These are phyloP conservation scores for Arctium minus DNA, from an alignment of 129 eudicot species.

Conservation along the genomic window DNA sequence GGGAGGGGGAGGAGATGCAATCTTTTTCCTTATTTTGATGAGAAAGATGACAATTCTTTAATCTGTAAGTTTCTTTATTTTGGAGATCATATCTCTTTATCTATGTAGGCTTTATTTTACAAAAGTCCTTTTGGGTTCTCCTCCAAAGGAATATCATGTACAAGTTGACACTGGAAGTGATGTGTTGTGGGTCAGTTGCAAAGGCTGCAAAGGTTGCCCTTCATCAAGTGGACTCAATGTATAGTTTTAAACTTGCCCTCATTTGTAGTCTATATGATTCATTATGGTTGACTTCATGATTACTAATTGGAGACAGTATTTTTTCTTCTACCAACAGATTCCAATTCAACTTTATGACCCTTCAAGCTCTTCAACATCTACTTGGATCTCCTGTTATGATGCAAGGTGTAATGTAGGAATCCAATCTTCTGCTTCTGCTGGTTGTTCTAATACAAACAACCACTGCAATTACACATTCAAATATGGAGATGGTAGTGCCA, in stretches of 20 bases:
- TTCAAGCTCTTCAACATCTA: conserved; percentile 57
- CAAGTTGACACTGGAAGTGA: conserved; percentile 97
- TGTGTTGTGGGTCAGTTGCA: conserved; percentile 87
- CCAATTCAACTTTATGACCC: conserved; percentile 62
- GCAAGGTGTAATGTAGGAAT: conserved; percentile 62
- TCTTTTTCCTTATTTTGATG: not conserved
- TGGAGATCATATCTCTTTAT: not conserved
- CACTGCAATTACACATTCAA: conserved; percentile 72
- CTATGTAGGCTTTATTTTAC: conserved; percentile 76
- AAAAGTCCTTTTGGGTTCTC: conserved; percentile 79
- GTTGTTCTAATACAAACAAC: conserved; percentile 36
- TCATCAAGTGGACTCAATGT: conserved; percentile 86
- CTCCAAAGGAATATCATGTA: conserved; percentile 71
- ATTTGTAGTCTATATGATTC: not conserved
- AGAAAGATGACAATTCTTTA: not conserved
- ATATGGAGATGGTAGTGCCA: conserved; percentile 92
- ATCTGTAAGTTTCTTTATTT: not conserved
- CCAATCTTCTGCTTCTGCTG: conserved; percentile 46
- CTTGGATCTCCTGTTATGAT: conserved; percentile 64
- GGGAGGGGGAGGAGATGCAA: not conserved
- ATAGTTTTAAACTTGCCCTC: conserved; percentile 12
- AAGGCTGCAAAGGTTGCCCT: conserved; percentile 86
- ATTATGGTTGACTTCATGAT: not conserved
- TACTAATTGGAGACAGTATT: not conserved
- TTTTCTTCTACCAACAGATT: conserved; percentile 35